phyloP scores from a whole-genome alignment of 2,329 filamentous ascomycete genomes.

The Falciphora oryzae region DNA sequence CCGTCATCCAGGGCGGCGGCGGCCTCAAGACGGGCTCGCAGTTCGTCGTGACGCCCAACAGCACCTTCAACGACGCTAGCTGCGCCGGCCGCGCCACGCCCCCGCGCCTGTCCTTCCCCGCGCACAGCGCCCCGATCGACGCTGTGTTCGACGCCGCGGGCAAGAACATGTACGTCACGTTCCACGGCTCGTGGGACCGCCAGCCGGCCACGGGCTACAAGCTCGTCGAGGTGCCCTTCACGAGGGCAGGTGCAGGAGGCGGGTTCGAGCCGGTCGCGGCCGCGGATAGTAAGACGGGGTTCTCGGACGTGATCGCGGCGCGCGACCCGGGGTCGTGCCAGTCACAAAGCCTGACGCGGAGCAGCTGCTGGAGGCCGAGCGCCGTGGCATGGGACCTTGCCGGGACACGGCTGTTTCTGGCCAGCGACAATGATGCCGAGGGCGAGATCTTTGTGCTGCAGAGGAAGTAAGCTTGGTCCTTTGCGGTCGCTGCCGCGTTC shows the following conservation, averaged over 20 bases:
- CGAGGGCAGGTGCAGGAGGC: background rate
- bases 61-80: conserved; percentile 11
- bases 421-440: conserved; percentile 15
- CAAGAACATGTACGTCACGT: conserved; percentile 28
- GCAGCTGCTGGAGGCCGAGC: conserved; percentile 10
- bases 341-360: conserved; percentile 1
- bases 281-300: conserved; percentile 9
- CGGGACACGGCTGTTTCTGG: conserved; percentile 12
- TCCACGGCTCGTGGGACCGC: conserved; percentile 26
- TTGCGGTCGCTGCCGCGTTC: too few relatives aligned
- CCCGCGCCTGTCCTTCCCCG: conserved; percentile 22
- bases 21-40: conserved; percentile 29
- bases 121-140: conserved; percentile 26
- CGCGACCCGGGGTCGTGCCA: background rate
- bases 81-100: conserved; percentile 12
- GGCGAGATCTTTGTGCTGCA: conserved; percentile 15
- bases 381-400: conserved; percentile 13
- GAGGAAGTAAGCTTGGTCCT: too few relatives aligned
- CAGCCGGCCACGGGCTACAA: conserved; percentile 24
- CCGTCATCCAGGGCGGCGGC: conserved; percentile 22
- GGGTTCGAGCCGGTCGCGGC: conserved; percentile 12
- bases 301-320: conserved; percentile 9
- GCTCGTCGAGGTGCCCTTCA: conserved; percentile 14
- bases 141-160: conserved; percentile 24
- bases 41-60: conserved; percentile 25